Conservation (phyloP, 805 yeast genomes). For the Yamadazyma tumulicola region DNA sequence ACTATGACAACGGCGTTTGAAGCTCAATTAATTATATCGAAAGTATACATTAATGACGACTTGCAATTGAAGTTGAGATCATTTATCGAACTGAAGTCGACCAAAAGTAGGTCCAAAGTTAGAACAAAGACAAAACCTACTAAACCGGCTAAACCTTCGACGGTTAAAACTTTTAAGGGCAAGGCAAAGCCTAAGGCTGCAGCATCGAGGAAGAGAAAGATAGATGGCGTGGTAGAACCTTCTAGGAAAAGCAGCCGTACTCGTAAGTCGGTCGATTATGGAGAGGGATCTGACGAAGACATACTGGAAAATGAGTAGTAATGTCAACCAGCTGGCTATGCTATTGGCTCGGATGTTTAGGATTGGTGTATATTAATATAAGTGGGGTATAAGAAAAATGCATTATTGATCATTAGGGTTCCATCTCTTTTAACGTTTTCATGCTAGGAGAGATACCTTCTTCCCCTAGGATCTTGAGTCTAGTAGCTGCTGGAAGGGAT, state of each 20-base stretch:
- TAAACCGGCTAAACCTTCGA: neutral
- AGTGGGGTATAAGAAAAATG: neutral
- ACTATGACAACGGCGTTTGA: slow-evolving; percentile 56
- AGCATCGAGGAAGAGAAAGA: neutral
- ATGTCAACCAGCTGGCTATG: neutral
- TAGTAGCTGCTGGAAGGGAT: slow-evolving; percentile 72
- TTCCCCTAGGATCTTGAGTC: slow-evolving; percentile 74
- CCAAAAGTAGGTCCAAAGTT: neutral
- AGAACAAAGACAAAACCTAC: neutral
- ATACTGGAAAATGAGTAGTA: slow-evolving; percentile 10
- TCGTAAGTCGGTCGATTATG: slow-evolving; percentile 33
- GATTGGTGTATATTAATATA: neutral
- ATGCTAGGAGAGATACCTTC: slow-evolving; percentile 61
- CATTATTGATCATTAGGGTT: slow-evolving; percentile 8
- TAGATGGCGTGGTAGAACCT: slow-evolving; percentile 18
- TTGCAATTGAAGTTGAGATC: slow-evolving; percentile 35
- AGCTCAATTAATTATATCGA: slow-evolving; percentile 54
- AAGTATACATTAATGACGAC: slow-evolving; percentile 52
- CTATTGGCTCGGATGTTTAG: neutral
- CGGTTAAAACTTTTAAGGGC: neutral
- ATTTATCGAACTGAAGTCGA: slow-evolving; percentile 19
- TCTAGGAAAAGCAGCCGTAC: slow-evolving; percentile 43
- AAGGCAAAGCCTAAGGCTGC: neutral
- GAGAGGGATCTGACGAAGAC: slow-evolving; percentile 20
- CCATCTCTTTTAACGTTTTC: slow-evolving; percentile 45